Conservation (phyloP, 1,284 basidiomycete species). For the Boletus albobrunnescens region DNA sequence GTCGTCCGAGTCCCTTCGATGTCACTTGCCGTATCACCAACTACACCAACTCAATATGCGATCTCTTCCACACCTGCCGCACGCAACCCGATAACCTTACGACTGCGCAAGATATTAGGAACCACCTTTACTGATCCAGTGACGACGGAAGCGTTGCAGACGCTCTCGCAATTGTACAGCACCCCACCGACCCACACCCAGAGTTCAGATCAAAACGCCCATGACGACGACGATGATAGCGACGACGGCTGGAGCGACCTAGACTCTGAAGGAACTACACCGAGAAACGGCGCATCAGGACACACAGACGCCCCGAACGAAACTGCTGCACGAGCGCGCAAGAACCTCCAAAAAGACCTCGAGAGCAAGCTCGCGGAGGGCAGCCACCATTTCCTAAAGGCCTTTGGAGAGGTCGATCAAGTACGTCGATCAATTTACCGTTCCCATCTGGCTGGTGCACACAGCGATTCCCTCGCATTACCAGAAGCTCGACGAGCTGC, state of each 20-base stretch:
- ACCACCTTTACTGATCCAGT: constrained; percentile 82
- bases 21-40: background rate
- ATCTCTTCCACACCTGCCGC: background rate
- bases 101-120: constrained; percentile 86
- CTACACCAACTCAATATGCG: background rate
- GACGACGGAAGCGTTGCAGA: constrained; percentile 77
- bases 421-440: constrained; percentile 45
- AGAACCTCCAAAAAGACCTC: constrained; percentile 78
- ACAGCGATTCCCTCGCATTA: too few species aligned
- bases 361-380: constrained; percentile 75
- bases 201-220: constrained; percentile 17
- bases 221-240: constrained; percentile 39
- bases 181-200: constrained; percentile 10
- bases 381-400: constrained; percentile 75
- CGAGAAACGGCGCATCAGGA: constrained; percentile 5
- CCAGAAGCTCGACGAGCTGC: constrained; percentile 26
- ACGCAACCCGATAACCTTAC: constrained; percentile 70
- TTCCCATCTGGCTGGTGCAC: background rate
- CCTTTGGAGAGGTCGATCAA: constrained; percentile 83
- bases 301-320: constrained; percentile 41
- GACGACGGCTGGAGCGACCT: constrained; percentile 35
- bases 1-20: too few species aligned
- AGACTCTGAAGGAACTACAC: constrained; percentile 11
- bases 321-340: constrained; percentile 66
- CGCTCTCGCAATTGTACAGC: constrained; percentile 75